Base-by-base conservation (phyloP, 768 basidiomycete genomes). In the Phallus indusiatus region DNA sequence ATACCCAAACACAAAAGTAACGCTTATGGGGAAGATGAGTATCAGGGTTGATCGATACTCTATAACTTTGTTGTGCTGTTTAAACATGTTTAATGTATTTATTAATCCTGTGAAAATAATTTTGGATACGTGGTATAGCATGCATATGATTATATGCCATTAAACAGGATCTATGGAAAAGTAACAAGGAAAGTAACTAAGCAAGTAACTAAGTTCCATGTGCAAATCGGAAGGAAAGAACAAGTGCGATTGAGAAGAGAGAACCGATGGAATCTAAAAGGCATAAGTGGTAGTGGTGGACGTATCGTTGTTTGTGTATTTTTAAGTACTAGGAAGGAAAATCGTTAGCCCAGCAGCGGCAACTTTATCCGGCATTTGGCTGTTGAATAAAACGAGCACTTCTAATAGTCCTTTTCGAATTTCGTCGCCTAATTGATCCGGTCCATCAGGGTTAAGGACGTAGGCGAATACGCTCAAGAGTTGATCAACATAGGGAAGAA, bases 1-100 rank as follows among this genome's bases (percentile, higher is more conserved):
- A 83, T 82, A 14, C 93, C 94, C 1, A 98, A 96, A 71, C 94
- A 98, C 73, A 94, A 91, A 73, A 94, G 90, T 63, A 97, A 96
- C 69, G 75, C 89, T 1, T 78, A 83, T 69, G 75, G 73, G 9
- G 62, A 58, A 20, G 79, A 80, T 33, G 86, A 86, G 58, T 79
- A 75, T 59, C 85, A 89, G 65, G 88, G 82, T 6, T 82, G 65
- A 71, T 61, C 20, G 9, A 18, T 22, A 58, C 47, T 35, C 20
- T 18, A n/a, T n/a, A 53, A 14, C 4, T 12, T 54, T 56, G 47
- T 28, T n/a, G 7, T 28, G 28, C 28, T 28, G 28, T 28, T 28
- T 28, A 7, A 28, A 28, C n/a, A 28, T 28, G 28, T 7, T 7
- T 2, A 28, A n/a, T n/a, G n/a, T 7, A 28, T 28, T 28, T n/a